Evolutionary conservation across 176 grass and related monocot genomes (phyloP).

Genomic region (Zoysia japonica): DNA sequence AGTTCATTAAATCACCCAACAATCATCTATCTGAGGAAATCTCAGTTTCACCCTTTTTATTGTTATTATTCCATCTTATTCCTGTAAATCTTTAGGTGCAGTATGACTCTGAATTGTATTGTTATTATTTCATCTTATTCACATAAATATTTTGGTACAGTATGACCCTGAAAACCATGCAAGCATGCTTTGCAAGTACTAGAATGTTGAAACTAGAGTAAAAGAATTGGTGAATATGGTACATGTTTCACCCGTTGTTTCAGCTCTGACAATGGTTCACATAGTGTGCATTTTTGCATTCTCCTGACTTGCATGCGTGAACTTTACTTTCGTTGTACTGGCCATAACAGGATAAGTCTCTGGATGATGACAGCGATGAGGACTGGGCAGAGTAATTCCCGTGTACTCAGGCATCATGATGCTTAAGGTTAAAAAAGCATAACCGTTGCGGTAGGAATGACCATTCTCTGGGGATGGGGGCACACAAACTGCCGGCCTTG

Average conservation of each 20-base stretch:
- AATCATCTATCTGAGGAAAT: constrained; percentile 16
- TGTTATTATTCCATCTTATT: neutral
- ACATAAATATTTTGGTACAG: too few species aligned
- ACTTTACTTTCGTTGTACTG: neutral
- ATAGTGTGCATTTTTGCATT: neutral
- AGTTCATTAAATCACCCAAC: neutral
- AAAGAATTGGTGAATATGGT: neutral
- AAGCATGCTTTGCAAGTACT: neutral
- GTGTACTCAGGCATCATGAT: neutral
- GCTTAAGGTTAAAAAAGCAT: neutral
- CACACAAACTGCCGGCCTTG: neutral
- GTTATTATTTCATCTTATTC: neutral
- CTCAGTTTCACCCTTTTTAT: neutral
- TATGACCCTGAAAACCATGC: too few species aligned
- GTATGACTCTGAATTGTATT: neutral
- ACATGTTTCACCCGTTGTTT: neutral
- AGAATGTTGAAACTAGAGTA: neutral
- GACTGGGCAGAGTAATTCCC: constrained; percentile 51
- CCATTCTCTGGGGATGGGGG: neutral
- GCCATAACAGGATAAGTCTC: constrained; percentile 22
- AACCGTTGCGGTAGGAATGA: neutral
- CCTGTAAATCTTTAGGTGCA: neutral
- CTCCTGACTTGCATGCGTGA: neutral
- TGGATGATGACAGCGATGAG: constrained; percentile 59
- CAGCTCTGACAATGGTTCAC: neutral